A percentile compares a stretch with the other conserved stretches of the same genome.
Conservation (phyloP, 352 stramenopile genomes). For the Globisporangium ultimum region DNA sequence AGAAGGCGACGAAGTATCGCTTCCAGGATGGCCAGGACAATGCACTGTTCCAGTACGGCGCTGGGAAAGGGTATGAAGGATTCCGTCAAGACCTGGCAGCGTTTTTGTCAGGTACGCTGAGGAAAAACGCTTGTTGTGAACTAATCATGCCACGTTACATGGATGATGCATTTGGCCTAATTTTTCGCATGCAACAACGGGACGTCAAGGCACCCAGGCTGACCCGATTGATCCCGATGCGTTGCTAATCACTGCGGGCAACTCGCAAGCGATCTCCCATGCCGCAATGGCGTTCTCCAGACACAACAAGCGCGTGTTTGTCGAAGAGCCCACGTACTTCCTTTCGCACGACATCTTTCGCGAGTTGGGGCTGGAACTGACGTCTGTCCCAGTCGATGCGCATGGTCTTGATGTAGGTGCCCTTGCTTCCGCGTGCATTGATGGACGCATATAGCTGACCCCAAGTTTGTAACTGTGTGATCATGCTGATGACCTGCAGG, state of each 20-base stretch:
- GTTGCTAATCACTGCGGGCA: conserved; percentile 88
- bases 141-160: not conserved
- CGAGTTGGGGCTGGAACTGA: conserved; percentile 81
- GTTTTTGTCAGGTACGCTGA: conserved; percentile 42
- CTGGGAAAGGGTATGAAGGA: conserved; percentile 58
- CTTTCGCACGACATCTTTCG: conserved; percentile 89
- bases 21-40: conserved; percentile 55
- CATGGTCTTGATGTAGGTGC: conserved; percentile 63
- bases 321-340: conserved; percentile 93
- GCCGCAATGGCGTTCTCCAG: conserved; percentile 68
- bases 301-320: conserved; percentile 83
- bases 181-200: too few relatives aligned
- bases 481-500: conserved; percentile 15
- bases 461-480: too few relatives aligned
- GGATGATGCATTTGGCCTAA: not conserved
- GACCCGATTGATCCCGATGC: conserved; percentile 34
- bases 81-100: conserved; percentile 66
- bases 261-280: conserved; percentile 90
- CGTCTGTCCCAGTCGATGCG: conserved; percentile 70
- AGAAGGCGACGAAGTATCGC: conserved; percentile 34
- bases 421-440: too few relatives aligned
- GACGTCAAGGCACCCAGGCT: conserved; percentile 13
- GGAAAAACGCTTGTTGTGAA: not conserved
- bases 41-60: conserved; percentile 70
- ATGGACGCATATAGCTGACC: not conserved